Evolutionary conservation across 345 rosid species (phyloP).

Genomic region (Aegle marmelos): DNA sequence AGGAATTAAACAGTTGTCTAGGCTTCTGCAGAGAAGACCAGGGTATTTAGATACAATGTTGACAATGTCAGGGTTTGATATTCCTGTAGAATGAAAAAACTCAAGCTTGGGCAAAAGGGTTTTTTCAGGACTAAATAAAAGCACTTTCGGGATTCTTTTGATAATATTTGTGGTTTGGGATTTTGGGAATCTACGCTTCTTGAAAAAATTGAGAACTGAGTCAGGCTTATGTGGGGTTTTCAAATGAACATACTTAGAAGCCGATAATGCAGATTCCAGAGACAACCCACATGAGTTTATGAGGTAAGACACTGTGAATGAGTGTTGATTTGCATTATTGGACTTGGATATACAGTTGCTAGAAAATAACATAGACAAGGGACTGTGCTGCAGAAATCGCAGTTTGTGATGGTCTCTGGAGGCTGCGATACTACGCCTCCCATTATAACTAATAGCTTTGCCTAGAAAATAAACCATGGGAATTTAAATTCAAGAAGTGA

Average conservation of each 20-base stretch:
- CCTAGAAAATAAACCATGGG: background rate
- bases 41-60: background rate
- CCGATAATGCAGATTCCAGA: constrained; percentile 8
- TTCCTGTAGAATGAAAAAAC: constrained; percentile 16
- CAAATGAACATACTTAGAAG: background rate
- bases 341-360: background rate
- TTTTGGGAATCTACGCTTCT: constrained; percentile 24
- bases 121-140: background rate
- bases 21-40: background rate
- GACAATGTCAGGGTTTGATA: background rate
- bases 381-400: background rate
- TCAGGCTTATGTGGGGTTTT: constrained; percentile 7
- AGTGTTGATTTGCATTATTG: background rate
- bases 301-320: constrained; percentile 21
- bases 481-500: background rate
- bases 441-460: background rate
- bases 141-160: constrained; percentile 5
- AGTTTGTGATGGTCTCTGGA: background rate
- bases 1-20: constrained; percentile 18
- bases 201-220: constrained; percentile 16
- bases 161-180: constrained; percentile 18
- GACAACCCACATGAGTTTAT: constrained; percentile 21
- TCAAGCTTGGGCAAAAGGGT: constrained; percentile 7
- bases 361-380: background rate
- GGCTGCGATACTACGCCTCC: no score